Evolutionary conservation across 1,284 basidiomycete species (phyloP).

Genomic region (Apiotrichum gracile): DNA sequence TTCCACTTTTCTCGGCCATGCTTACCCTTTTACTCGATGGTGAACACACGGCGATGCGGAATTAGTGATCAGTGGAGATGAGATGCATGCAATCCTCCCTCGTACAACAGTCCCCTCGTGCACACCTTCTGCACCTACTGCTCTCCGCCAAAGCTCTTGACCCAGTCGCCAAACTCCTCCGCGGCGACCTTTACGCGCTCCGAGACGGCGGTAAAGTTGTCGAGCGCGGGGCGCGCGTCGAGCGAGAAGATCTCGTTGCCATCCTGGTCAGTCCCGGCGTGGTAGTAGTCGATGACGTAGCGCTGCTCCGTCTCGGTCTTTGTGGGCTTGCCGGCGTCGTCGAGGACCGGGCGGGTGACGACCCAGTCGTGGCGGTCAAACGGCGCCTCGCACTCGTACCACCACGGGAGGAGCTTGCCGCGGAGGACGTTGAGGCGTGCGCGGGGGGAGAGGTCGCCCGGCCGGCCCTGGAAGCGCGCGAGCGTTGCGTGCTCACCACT

Average conservation of each 20-base stretch:
- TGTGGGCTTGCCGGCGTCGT: slow-evolving; percentile 55
- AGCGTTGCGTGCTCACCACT: slow-evolving; percentile 57
- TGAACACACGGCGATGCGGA: too few relatives aligned
- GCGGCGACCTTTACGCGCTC: slow-evolving; percentile 66
- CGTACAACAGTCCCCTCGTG: not conserved
- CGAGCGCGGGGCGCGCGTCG: slow-evolving; percentile 84
- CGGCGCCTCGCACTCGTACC: slow-evolving; percentile 83
- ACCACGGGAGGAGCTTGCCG: slow-evolving; percentile 77
- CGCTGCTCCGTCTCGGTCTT: slow-evolving; percentile 53
- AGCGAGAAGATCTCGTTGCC: slow-evolving; percentile 86
- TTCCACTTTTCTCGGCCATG: not conserved
- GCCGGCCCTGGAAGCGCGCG: slow-evolving; percentile 80
- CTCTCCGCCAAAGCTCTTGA: not conserved
- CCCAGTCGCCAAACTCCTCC: slow-evolving; percentile 53
- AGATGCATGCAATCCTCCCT: not conserved
- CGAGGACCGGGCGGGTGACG: slow-evolving; percentile 59
- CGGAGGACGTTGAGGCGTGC: slow-evolving; percentile 79
- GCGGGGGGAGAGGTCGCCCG: slow-evolving; percentile 73
- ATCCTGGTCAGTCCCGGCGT: slow-evolving; percentile 72
- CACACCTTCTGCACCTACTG: not conserved
- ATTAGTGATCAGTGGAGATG: not conserved
- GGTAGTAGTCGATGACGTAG: slow-evolving; percentile 96
- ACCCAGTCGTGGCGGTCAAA: slow-evolving; percentile 99
- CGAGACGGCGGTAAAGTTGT: slow-evolving; percentile 66
- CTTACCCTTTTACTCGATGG: not conserved